Base-by-base conservation (phyloP, 768 basidiomycete species). In the Lactarius indigo region DNA sequence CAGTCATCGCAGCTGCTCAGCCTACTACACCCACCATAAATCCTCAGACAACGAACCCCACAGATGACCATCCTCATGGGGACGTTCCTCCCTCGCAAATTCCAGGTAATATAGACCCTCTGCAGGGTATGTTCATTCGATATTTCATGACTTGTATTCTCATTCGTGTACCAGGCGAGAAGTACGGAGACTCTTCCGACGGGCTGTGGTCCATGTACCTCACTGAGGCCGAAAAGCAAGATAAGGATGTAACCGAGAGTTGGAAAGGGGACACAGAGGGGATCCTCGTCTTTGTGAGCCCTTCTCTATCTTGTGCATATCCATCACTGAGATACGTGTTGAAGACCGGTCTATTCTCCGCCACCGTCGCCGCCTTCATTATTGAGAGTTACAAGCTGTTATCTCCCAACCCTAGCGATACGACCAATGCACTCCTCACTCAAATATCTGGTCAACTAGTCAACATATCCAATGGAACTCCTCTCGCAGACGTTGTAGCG, bases 381-480 rank as follows among this genome's bases (percentile, higher is more conserved):
- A 33, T 63, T 50, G 61, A 63, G 13, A 39, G 39, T 13, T 39
- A 39, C 39, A 39, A 39, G 39, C 13, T 15, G 17, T 15, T 39
- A 39, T 39, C 39, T 39, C 39, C 39, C 39, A 6, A 39, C 17
- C 39, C 39, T 17, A 13, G 15, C 39, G 15, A 39, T 5, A 39
- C 39, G 39, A 39, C 39, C 39, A 39, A 39, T 17, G 15, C 39
- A 13, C 39, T 39, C 39, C 61, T 63, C n/a, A 31, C 50, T 18
- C 61, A 63, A 39, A 26, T 63, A 50, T 63, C 61, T 55, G 18
- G 9, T 10, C 61, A 63, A 55, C 50, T 63, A 18, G 23, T 26
- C 31, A 33, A 30, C 12, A 54, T 54, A 15, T 39, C 39, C 17
- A 39, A 17, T 13, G 39, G 39, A 5, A 39, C 13, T 5, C 39